Conservation (phyloP, 2,329 filamentous ascomycete genomes). For the Lecanosticta acicola region DNA sequence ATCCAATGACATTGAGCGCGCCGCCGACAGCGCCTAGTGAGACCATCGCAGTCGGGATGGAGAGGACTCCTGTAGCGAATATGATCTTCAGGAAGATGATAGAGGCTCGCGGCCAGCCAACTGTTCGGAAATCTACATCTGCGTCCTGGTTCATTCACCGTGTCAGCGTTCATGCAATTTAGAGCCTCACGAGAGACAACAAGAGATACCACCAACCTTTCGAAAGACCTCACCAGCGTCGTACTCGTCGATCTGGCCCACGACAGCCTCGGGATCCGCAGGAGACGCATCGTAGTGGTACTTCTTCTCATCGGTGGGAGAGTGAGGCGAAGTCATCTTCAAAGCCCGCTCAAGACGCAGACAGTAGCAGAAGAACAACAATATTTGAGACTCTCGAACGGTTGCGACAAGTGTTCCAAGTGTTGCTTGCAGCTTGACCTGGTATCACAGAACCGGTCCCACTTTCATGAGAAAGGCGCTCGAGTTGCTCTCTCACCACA, state of each 20-base stretch:
- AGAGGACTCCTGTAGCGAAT: constrained; percentile 47
- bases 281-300: constrained; percentile 9
- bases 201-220: too few relatives aligned
- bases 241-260: constrained; percentile 23
- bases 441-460: neutral
- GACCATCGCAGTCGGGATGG: constrained; percentile 47
- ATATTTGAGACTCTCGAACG: too few relatives aligned
- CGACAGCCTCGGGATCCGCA: constrained; percentile 18
- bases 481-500: too few relatives aligned
- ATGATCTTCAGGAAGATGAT: constrained; percentile 52
- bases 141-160: constrained; percentile 28
- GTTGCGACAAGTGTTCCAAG: too few relatives aligned
- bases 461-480: neutral
- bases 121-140: constrained; percentile 50
- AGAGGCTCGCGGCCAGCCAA: constrained; percentile 48
- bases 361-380: too few relatives aligned
- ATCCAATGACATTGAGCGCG: constrained; percentile 44
- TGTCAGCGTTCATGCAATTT: too few relatives aligned
- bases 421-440: too few relatives aligned
- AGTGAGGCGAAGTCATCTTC: constrained; percentile 4
- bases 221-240: constrained; percentile 48
- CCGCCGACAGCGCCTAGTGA: constrained; percentile 45
- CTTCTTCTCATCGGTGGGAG: constrained; percentile 13
- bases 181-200: too few relatives aligned
- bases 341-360: too few relatives aligned